phyloP scores from a whole-genome alignment of 2,329 filamentous ascomycete species.

The Lasiodiplodia sp. region DNA sequence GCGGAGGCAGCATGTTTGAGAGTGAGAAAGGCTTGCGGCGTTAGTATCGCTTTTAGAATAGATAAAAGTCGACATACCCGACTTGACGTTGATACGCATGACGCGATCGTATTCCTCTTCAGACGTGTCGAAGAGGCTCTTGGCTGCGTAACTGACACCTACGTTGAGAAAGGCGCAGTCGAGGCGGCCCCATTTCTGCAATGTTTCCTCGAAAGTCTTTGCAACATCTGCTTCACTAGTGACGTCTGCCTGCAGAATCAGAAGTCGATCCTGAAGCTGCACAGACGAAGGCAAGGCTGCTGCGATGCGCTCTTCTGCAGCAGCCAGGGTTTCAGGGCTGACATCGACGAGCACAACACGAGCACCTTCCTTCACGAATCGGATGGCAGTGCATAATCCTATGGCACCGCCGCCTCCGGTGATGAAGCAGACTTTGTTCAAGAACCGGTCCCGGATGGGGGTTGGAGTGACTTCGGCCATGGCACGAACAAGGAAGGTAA shows the following conservation, averaged over 20 bases:
- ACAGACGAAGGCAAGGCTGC: conserved; percentile 33
- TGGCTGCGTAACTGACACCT: conserved; percentile 36
- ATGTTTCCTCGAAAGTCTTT: conserved; percentile 36
- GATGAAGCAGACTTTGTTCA: conserved; percentile 44
- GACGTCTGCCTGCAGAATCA: conserved; percentile 44
- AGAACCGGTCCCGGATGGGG: conserved; percentile 42
- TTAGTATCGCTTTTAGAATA: neutral
- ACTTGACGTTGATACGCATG: conserved; percentile 49
- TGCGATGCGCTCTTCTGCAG: conserved; percentile 34
- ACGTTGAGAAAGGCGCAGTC: conserved; percentile 33
- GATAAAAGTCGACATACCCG: conserved; percentile 38
- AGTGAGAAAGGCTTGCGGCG: conserved; percentile 43
- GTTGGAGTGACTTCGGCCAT: conserved; percentile 31
- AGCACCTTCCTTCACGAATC: conserved; percentile 47
- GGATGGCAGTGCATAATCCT: conserved; percentile 45
- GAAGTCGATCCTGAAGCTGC: conserved; percentile 33
- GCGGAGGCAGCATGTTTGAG: conserved; percentile 46
- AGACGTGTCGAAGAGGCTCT: conserved; percentile 46
- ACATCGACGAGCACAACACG: conserved; percentile 48
- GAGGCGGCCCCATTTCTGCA: conserved; percentile 40
- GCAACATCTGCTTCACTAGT: conserved; percentile 44
- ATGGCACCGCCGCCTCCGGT: conserved; percentile 44
- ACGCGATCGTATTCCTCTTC: conserved; percentile 47
- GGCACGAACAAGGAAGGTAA: neutral
- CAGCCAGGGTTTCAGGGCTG: conserved; percentile 39